Conservation (phyloP, 352 stramenopile genomes). For the Vaucheria bursata region DNA sequence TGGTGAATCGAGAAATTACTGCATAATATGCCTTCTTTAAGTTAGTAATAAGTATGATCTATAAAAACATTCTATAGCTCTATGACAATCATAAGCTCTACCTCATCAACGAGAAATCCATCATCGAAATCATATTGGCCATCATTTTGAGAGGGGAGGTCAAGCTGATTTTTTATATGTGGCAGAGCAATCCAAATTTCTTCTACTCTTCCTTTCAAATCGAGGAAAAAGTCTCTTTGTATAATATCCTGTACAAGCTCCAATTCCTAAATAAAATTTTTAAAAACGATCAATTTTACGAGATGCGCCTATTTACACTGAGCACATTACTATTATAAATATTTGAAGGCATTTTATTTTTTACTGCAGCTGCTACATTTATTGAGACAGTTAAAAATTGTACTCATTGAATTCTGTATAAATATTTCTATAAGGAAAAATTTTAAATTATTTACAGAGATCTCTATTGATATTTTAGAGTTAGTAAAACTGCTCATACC, state of each 20-base stretch:
- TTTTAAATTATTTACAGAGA: not conserved
- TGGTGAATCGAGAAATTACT: too few relatives aligned
- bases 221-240: not conserved
- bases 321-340: not conserved
- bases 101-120: slow-evolving; percentile 1
- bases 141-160: not conserved
- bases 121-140: not conserved
- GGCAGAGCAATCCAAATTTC: not conserved
- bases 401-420: not conserved
- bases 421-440: not conserved
- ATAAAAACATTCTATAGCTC: too few relatives aligned
- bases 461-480: too few relatives aligned
- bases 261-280: not conserved
- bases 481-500: too few relatives aligned
- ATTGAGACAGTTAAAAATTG: not conserved
- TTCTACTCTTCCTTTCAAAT: not conserved
- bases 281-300: not conserved
- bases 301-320: not conserved
- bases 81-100: too few relatives aligned
- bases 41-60: too few relatives aligned
- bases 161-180: not conserved
- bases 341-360: not conserved
- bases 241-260: not conserved
- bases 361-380: not conserved
- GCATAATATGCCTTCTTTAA: too few relatives aligned